Conservation (phyloP, 768 basidiomycete genomes). For the Podaxis rugospora region DNA sequence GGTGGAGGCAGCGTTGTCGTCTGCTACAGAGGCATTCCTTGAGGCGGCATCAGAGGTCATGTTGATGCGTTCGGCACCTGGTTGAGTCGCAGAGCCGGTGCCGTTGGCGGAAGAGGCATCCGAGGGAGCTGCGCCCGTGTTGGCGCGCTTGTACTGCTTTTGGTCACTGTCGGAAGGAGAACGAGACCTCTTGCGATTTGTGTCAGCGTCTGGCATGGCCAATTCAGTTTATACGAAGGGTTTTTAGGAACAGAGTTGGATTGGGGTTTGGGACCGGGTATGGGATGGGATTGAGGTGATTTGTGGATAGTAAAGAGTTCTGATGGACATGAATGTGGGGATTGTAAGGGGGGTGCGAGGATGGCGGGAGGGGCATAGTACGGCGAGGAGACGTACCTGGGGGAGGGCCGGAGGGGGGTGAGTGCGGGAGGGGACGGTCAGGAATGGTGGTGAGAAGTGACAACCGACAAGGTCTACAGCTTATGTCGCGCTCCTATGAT, state of each 20-base stretch:
- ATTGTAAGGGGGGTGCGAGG: constrained; percentile 58
- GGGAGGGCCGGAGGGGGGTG: constrained; percentile 4
- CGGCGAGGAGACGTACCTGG: constrained; percentile 26
- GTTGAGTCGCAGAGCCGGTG: constrained; percentile 39
- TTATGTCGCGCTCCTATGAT: constrained; percentile 7
- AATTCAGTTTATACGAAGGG: constrained; percentile 44
- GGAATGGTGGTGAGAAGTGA: constrained; percentile 12
- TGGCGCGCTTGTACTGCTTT: constrained; percentile 79
- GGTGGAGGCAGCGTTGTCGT: constrained; percentile 59
- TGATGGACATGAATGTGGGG: constrained; percentile 50
- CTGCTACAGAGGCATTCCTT: constrained; percentile 28
- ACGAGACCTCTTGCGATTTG: constrained; percentile 81
- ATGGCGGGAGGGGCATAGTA: constrained; percentile 32
- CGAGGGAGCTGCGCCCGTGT: constrained; percentile 67
- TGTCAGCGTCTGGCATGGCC: constrained; percentile 85
- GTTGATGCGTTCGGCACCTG: constrained; percentile 49
- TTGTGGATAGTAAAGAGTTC: constrained; percentile 30
- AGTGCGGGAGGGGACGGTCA: neutral
- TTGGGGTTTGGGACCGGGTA: constrained; percentile 37
- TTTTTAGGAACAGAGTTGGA: constrained; percentile 25
- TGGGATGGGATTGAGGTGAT: constrained; percentile 27
- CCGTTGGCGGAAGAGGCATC: constrained; percentile 56
- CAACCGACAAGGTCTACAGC: constrained; percentile 9
- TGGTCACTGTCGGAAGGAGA: constrained; percentile 80
- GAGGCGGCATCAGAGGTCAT: constrained; percentile 59